phyloP scores from a whole-genome alignment of 805 yeast genomes.

The Yueomyces sinensis region DNA sequence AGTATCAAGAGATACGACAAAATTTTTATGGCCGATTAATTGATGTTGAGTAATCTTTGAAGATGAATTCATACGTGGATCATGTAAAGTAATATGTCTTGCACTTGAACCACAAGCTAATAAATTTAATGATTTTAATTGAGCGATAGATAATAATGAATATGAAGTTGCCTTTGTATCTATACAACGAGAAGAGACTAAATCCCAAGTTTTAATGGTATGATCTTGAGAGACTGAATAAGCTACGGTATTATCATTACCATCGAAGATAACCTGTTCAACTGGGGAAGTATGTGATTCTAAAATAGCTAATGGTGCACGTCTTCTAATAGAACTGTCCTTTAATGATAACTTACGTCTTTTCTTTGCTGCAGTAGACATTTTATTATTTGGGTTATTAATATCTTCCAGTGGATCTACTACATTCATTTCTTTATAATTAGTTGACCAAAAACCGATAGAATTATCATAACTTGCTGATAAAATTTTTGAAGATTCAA shows the following conservation, averaged over 20 bases:
- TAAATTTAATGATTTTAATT: slow-evolving; percentile 52
- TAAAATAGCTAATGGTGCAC: slow-evolving; percentile 67
- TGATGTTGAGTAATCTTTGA: slow-evolving; percentile 55
- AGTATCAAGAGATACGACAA: slow-evolving; percentile 67
- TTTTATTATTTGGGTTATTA: slow-evolving; percentile 28
- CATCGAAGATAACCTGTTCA: slow-evolving; percentile 68
- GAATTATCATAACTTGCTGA: slow-evolving; percentile 77
- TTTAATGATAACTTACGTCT: slow-evolving; percentile 72
- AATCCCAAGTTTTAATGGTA: slow-evolving; percentile 91
- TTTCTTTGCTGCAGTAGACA: slow-evolving; percentile 74
- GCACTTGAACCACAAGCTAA: slow-evolving; percentile 94
- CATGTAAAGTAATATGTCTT: slow-evolving; percentile 90
- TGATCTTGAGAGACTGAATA: slow-evolving; percentile 96
- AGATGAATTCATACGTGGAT: slow-evolving; percentile 59
- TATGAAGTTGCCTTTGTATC: slow-evolving; percentile 82
- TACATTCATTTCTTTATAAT: slow-evolving; percentile 67
- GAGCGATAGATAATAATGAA: slow-evolving; percentile 64
- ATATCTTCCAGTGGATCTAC: slow-evolving; percentile 36
- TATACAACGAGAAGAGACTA: slow-evolving; percentile 71
- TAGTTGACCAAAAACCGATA: slow-evolving; percentile 82
- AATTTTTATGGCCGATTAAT: slow-evolving; percentile 80
- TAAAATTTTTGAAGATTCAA: slow-evolving; percentile 44
- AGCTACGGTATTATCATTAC: slow-evolving; percentile 62
- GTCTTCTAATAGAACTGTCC: slow-evolving; percentile 63
- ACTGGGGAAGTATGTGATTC: slow-evolving; percentile 83